Evolutionary conservation across 768 basidiomycete species (phyloP).

Genomic region (Tricholoma sp.): DNA sequence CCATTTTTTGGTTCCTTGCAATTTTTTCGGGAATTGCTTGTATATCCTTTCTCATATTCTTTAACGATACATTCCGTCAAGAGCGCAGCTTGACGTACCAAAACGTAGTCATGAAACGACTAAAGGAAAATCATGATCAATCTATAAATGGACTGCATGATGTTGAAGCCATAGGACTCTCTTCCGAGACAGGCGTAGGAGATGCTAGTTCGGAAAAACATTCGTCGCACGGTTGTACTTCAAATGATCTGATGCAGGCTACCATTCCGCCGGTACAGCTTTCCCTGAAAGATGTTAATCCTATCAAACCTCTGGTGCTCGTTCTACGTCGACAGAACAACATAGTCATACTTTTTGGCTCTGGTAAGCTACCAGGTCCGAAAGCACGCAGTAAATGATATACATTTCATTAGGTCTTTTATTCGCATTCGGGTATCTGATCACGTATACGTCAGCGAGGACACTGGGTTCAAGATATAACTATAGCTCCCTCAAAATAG

Average conservation of each 20-base stretch:
- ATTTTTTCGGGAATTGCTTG: constrained; percentile 54
- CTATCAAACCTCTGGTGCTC: constrained; percentile 53
- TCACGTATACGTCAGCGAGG: constrained; percentile 71
- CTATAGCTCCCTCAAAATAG: constrained; percentile 66
- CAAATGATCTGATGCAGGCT: constrained; percentile 11
- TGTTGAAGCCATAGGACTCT: neutral
- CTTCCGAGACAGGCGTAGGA: neutral
- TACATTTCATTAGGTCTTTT: constrained; percentile 44
- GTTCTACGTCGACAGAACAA: constrained; percentile 43
- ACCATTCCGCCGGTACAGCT: constrained; percentile 35
- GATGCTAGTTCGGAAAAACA: constrained; percentile 19
- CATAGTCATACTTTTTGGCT: constrained; percentile 47
- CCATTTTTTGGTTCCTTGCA: constrained; percentile 78
- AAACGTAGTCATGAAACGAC: constrained; percentile 46
- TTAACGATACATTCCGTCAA: constrained; percentile 44
- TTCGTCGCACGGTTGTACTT: constrained; percentile 1
- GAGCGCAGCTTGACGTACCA: constrained; percentile 75
- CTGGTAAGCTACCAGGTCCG: constrained; percentile 15
- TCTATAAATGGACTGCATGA: neutral
- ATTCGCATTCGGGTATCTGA: constrained; percentile 66
- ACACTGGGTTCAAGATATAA: constrained; percentile 60
- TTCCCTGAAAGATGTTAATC: constrained; percentile 70
- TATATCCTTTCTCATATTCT: constrained; percentile 58
- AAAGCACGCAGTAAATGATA: neutral
- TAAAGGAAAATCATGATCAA: constrained; percentile 16